phyloP scores from a whole-genome alignment of 345 rosid genomes.

The Camelina laxa region DNA sequence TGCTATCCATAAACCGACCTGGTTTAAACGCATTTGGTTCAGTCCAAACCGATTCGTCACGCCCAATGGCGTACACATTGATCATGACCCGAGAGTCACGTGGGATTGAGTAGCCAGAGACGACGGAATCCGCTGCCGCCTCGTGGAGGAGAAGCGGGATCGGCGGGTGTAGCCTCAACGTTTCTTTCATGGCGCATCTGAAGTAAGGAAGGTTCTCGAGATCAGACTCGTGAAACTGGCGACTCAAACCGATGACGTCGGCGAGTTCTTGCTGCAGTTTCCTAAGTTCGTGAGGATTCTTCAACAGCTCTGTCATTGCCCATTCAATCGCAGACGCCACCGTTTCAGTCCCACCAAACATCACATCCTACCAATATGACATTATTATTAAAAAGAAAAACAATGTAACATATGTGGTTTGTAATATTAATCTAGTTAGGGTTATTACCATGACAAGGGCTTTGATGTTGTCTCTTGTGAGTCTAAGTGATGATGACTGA shows the following conservation, averaged over 20 bases:
- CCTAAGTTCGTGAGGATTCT: slow-evolving; percentile 55
- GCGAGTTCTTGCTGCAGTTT: slow-evolving; percentile 66
- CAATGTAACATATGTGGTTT: neutral
- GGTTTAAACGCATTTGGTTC: slow-evolving; percentile 67
- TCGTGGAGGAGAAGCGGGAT: slow-evolving; percentile 84
- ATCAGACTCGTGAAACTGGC: slow-evolving; percentile 62
- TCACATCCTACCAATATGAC: slow-evolving; percentile 43
- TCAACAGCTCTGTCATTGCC: slow-evolving; percentile 74
- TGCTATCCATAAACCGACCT: slow-evolving; percentile 52
- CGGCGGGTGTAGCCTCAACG: slow-evolving; percentile 79
- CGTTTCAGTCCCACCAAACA: slow-evolving; percentile 78
- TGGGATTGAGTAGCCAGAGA: slow-evolving; percentile 64
- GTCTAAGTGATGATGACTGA: slow-evolving; percentile 55
- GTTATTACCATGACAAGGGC: slow-evolving; percentile 84
- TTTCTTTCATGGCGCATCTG: slow-evolving; percentile 66
- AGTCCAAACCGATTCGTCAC: slow-evolving; percentile 62
- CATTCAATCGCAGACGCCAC: slow-evolving; percentile 87
- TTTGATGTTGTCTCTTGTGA: slow-evolving; percentile 80
- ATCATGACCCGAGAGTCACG: slow-evolving; percentile 65
- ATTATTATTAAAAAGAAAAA: neutral
- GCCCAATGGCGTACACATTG: slow-evolving; percentile 65
- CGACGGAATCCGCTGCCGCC: slow-evolving; percentile 54
- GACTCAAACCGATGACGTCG: slow-evolving; percentile 58
- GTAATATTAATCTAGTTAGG: neutral
- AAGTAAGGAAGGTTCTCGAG: slow-evolving; percentile 62